phyloP scores from a whole-genome alignment of 2,329 filamentous ascomycete species.

The Chrysosphaeria jannelii region DNA sequence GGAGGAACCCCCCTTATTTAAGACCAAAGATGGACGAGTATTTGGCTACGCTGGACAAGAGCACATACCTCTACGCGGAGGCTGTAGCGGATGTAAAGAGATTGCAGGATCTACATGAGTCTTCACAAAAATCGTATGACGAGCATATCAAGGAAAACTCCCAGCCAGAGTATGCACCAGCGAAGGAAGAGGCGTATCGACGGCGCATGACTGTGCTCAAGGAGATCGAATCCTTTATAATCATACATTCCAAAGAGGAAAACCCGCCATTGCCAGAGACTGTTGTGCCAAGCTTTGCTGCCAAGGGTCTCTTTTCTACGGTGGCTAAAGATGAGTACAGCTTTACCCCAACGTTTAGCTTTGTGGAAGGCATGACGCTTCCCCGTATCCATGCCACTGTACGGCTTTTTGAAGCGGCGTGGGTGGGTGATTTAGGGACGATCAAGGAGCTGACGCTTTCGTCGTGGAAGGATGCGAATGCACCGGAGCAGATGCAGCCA shows the following conservation, averaged over 20 bases:
- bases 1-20: too few relatives aligned
- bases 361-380: slow-evolving; percentile 23
- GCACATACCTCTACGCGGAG: slow-evolving; percentile 29
- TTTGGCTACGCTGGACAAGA: slow-evolving; percentile 16
- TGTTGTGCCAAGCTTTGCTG: too few relatives aligned
- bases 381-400: slow-evolving; percentile 27
- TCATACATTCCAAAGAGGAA: too few relatives aligned
- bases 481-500: slow-evolving; percentile 14
- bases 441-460: slow-evolving; percentile 34
- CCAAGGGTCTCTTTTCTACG: too few relatives aligned
- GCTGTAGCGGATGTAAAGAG: slow-evolving; percentile 12
- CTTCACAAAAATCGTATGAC: too few relatives aligned
- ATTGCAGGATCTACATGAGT: too few relatives aligned
- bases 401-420: slow-evolving; percentile 42
- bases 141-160: too few relatives aligned
- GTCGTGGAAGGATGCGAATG: slow-evolving; percentile 21
- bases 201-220: too few relatives aligned
- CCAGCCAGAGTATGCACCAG: too few relatives aligned
- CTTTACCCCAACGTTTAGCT: slow-evolving; percentile 19
- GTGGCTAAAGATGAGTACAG: slow-evolving; percentile 21
- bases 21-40: slow-evolving; percentile 17
- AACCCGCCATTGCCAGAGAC: too few relatives aligned
- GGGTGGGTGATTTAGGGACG: slow-evolving; percentile 32
- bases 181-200: too few relatives aligned
- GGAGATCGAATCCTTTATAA: too few relatives aligned